These are phyloP conservation scores for Cercospora zeae-maydis DNA, from an alignment of 2,329 filamentous ascomycete genomes.

Conservation along the genomic window DNA sequence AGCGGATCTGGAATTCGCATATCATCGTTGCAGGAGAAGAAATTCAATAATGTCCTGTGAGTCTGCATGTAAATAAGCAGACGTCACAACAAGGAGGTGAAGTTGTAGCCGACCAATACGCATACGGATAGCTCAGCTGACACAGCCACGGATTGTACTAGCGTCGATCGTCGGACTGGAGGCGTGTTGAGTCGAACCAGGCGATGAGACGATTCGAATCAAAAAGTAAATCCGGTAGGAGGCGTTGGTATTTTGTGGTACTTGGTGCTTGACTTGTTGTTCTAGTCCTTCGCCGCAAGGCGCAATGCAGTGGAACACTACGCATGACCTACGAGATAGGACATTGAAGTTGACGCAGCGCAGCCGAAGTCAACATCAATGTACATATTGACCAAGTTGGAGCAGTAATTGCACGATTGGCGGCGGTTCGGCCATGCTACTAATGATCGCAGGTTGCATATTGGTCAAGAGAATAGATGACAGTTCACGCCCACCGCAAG, in stretches of 20 bases:
- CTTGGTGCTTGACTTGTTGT: background rate
- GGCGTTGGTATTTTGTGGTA: background rate
- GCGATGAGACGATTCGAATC: background rate
- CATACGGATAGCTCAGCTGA: background rate
- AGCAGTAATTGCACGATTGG: background rate
- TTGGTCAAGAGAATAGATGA: background rate
- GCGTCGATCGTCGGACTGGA: background rate
- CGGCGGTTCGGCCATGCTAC: background rate
- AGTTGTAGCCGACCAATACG: background rate
- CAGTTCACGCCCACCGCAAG: background rate
- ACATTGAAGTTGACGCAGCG: no score
- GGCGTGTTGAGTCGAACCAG: background rate
- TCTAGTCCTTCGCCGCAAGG: background rate
- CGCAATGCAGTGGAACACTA: background rate
- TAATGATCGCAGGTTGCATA: background rate
- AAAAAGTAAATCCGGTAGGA: background rate
- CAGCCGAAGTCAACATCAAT: no score
- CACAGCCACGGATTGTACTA: slow-evolving; percentile 1
- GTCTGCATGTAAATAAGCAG: background rate
- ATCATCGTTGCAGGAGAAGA: background rate
- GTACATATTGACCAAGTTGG: background rate
- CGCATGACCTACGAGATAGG: no score
- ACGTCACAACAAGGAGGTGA: background rate
- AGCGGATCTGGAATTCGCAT: no score
- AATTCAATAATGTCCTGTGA: background rate